Percentiles rank a stretch among this genome's conserved stretches.
These are phyloP conservation scores for Penicillium sp. DNA, from an alignment of 2,329 filamentous ascomycete genomes.

Conservation along the genomic window DNA sequence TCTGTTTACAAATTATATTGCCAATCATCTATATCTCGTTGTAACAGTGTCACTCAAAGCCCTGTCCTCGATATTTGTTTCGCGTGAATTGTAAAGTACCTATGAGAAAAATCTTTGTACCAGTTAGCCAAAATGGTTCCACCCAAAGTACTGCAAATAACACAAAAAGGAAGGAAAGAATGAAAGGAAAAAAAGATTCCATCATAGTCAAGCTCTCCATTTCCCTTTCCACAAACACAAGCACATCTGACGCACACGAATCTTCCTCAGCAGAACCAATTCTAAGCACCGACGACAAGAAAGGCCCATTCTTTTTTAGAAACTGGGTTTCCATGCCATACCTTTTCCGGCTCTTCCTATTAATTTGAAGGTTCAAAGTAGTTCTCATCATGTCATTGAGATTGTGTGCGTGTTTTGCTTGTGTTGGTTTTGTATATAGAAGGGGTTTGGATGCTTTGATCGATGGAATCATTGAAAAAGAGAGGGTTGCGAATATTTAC, in stretches of 20 bases:
- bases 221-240: neutral
- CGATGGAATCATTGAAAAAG: neutral
- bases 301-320: conserved; percentile 15
- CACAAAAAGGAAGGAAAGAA: neutral
- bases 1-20: neutral
- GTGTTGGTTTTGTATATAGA: neutral
- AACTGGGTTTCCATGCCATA: conserved; percentile 29
- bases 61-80: neutral
- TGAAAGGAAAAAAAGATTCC: neutral
- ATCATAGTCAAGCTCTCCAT: neutral
- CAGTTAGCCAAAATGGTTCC: neutral
- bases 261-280: conserved; percentile 41
- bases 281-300: conserved; percentile 46
- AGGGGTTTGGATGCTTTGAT: neutral
- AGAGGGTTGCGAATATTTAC: neutral
- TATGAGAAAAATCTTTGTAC: neutral
- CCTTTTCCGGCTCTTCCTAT: conserved; percentile 49
- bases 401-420: neutral
- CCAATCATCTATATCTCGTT: neutral
- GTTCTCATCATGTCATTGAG: conserved; percentile 37
- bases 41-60: neutral
- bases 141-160: neutral
- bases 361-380: conserved; percentile 35
- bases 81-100: neutral
- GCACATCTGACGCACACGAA: neutral